Conservation (phyloP, 345 rosid species). For the Melaleuca alternifolia region DNA sequence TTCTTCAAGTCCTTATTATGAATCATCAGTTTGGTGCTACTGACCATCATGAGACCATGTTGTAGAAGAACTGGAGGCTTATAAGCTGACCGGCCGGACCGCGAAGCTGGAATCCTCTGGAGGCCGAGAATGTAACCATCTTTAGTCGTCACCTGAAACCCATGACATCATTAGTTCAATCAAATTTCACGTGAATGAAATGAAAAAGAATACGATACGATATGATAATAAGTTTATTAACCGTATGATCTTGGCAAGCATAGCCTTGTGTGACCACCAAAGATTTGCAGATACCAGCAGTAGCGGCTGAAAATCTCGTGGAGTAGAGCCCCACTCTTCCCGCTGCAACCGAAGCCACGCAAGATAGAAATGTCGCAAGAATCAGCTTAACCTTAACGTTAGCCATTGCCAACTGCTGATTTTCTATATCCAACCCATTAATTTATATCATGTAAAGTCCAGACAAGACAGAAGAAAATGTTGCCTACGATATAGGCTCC, state of each 20-base stretch:
- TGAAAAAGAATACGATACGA: background rate
- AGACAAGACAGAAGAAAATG: background rate
- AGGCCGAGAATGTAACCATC: slow-evolving; percentile 42
- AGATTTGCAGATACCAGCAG: slow-evolving; percentile 14
- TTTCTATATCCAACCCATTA: background rate
- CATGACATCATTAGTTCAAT: background rate
- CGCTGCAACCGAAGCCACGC: slow-evolving; percentile 1
- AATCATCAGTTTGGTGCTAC: background rate
- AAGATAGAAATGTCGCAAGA: background rate
- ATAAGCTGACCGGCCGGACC: slow-evolving; percentile 9
- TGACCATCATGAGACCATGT: slow-evolving; percentile 32
- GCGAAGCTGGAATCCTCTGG: slow-evolving; percentile 25
- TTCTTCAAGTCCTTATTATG: background rate
- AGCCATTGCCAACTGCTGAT: background rate
- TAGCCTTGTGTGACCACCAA: slow-evolving; percentile 22
- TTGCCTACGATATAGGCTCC: background rate
- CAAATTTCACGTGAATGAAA: background rate
- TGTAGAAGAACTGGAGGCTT: slow-evolving; percentile 46
- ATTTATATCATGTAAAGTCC: background rate
- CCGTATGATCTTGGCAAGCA: slow-evolving; percentile 20
- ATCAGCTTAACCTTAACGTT: background rate
- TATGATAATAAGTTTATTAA: background rate
- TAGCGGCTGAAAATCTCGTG: background rate
- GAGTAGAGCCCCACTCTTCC: slow-evolving; percentile 2
- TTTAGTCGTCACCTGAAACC: slow-evolving; percentile 33